These are phyloP conservation scores for Diutina neorugosa DNA, from an alignment of 1,139 yeast genomes.

Conservation along the genomic window DNA sequence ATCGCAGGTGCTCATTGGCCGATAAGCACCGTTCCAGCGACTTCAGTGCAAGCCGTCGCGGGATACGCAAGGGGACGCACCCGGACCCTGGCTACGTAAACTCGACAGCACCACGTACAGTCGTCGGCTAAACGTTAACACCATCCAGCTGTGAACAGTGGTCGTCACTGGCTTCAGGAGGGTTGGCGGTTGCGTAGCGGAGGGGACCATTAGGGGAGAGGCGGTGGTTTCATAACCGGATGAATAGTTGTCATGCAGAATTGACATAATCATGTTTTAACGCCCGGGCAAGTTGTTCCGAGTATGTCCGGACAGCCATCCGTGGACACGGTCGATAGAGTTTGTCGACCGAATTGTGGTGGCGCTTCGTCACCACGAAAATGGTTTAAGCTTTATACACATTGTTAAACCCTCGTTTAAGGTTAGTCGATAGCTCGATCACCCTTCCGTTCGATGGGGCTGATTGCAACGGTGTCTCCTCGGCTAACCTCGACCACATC, in stretches of 20 bases:
- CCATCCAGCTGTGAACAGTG: too few species aligned
- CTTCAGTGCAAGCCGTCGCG: too few species aligned
- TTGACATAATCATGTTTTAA: not conserved
- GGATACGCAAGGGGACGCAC: too few species aligned
- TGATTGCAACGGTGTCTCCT: too few species aligned
- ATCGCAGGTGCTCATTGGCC: constrained; percentile 3
- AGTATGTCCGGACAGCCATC: not conserved
- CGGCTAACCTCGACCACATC: too few species aligned
- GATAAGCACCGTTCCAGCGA: not conserved
- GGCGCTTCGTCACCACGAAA: not conserved
- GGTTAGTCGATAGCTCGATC: not conserved
- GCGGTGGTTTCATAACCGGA: not conserved
- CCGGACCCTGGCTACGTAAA: too few species aligned
- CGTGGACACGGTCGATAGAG: too few species aligned
- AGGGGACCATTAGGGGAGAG: not conserved
- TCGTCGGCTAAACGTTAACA: too few species aligned
- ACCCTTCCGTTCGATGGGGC: not conserved
- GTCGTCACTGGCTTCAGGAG: too few species aligned
- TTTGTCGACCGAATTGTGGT: too few species aligned
- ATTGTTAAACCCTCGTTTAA: not conserved
- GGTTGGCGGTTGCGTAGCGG: too few species aligned
- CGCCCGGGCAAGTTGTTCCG: not conserved
- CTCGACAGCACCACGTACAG: too few species aligned
- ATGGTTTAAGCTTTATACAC: not conserved
- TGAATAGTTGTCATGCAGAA: not conserved